Base-by-base conservation (phyloP, 2,329 filamentous ascomycete genomes). In the Pseudogymnoascus destructans region DNA sequence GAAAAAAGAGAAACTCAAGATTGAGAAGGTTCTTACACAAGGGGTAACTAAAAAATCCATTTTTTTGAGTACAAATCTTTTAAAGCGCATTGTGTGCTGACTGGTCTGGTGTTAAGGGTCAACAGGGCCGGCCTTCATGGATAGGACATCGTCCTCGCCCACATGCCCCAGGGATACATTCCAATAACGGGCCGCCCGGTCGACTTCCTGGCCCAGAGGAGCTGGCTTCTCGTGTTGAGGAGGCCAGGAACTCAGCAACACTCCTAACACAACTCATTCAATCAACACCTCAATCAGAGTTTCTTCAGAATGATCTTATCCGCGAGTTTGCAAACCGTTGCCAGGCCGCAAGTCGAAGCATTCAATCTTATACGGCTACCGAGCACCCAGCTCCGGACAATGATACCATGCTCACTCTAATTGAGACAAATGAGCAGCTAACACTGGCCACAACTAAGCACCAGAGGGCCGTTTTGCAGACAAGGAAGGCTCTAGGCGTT, bases 351-450 rank as follows among this genome's bases (percentile, higher is more conserved):
- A 85, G 87, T 57, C 80, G 85, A 58, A 89, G 86, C 67, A 83
- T 97, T 65, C 90, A 96, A 67, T 77, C 78, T 30, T 97, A 95
- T 73, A 95, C 97, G 76, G 78, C 84, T 40, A 81, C 84, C 52
- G 84, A 86, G 59, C 80, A 89, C 68, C 91, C 92, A 0, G 70
- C 81, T 0, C 91, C 92, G 0, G 93, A 97, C 70, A 92, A 95
- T 66, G 86, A 95, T 64, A 97, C 92, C 1, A 89, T 97, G 80
- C 84, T 93, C 68, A 91, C 84, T 11, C 75, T 98, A 61, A 95
- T 98, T 67, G 90, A 96, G 71, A 93, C 89, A 11, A 95, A 95
- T 69, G 93, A 97, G 71, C 87, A 92, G 68, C 77, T 98, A 27
- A 87, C 89, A 61, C 81, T 87, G 46, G 85, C 91, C 0, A 77